Percentiles rank a stretch among this genome's conserved stretches.
These are phyloP conservation scores for Phytophthora hibernalis DNA, from an alignment of 352 stramenopile species.

Conservation along the genomic window DNA sequence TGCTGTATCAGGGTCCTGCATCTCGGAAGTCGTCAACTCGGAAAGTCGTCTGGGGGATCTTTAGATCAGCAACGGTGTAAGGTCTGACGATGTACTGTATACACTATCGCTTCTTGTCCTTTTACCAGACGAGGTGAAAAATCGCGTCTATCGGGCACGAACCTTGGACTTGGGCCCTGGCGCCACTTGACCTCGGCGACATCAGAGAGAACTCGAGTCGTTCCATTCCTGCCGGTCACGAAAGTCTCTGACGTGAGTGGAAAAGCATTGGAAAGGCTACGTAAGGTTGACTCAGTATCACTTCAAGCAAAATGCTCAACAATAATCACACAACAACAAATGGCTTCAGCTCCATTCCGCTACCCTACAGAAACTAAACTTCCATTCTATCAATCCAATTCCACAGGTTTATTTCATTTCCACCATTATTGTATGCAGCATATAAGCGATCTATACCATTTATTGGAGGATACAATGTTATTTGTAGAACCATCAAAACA, in stretches of 20 bases:
- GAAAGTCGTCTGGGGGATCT: not conserved
- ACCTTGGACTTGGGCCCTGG: constrained; percentile 3
- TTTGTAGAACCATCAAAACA: too few relatives aligned
- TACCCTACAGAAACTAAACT: too few relatives aligned
- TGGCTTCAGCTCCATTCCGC: constrained; percentile 8
- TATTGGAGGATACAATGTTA: too few relatives aligned
- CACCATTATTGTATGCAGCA: too few relatives aligned
- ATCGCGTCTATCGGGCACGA: constrained; percentile 1
- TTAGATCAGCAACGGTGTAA: constrained; percentile 2
- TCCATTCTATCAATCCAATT: too few relatives aligned
- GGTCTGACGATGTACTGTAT: not conserved
- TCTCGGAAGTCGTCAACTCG: not conserved
- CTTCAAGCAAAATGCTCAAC: not conserved
- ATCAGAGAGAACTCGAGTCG: not conserved
- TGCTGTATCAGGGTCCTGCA: not conserved
- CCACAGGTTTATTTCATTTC: too few relatives aligned
- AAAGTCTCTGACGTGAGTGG: constrained; percentile 14
- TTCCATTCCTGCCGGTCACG: constrained; percentile 22
- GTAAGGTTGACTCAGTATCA: constrained; percentile 12
- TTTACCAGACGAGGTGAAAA: constrained; percentile 29
- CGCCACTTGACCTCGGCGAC: constrained; percentile 1
- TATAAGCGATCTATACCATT: too few relatives aligned
- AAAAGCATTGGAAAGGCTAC: constrained; percentile 21
- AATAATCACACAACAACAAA: constrained; percentile 25
- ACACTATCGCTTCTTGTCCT: not conserved